These are phyloP conservation scores for Rubia tinctorum DNA, from an alignment of 305 asterid genomes.

Conservation along the genomic window DNA sequence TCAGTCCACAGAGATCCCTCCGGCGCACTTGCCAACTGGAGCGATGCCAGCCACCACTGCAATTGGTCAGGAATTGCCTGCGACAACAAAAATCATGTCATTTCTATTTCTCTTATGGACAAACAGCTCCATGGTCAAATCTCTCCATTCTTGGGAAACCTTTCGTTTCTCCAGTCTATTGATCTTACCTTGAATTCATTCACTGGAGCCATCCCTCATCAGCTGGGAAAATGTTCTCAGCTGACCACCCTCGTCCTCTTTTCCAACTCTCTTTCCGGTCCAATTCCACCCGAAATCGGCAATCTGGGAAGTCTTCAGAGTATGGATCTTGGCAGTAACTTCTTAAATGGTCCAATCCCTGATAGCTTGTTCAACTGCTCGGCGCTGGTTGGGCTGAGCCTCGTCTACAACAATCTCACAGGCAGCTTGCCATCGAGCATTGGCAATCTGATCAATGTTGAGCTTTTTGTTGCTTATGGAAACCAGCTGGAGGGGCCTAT, in stretches of 20 bases:
- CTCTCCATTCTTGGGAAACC: conserved; percentile 64
- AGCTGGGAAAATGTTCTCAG: conserved; percentile 46
- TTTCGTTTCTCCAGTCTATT: conserved; percentile 69
- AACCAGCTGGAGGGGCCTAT: conserved; percentile 55
- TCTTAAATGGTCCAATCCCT: conserved; percentile 59
- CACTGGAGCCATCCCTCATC: conserved; percentile 56
- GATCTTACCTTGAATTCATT: conserved; percentile 69
- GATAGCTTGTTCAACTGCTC: conserved; percentile 59
- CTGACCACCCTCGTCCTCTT: conserved; percentile 42
- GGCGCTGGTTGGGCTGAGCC: conserved; percentile 37
- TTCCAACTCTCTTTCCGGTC: conserved; percentile 52
- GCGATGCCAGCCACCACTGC: conserved; percentile 46
- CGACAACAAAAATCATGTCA: conserved; percentile 28
- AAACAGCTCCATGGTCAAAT: conserved; percentile 47
- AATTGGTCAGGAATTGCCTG: conserved; percentile 77
- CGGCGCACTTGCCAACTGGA: conserved; percentile 54
- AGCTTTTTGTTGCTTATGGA: conserved; percentile 44
- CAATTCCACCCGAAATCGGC: conserved; percentile 61
- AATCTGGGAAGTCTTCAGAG: conserved; percentile 32
- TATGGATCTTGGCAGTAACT: conserved; percentile 59
- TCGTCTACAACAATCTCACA: conserved; percentile 55
- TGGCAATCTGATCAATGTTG: conserved; percentile 53
- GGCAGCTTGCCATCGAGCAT: conserved; percentile 51
- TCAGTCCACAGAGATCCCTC: conserved; percentile 45
- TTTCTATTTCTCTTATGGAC: conserved; percentile 50